phyloP scores from a whole-genome alignment of 345 rosid genomes.

The Salix brachista region DNA sequence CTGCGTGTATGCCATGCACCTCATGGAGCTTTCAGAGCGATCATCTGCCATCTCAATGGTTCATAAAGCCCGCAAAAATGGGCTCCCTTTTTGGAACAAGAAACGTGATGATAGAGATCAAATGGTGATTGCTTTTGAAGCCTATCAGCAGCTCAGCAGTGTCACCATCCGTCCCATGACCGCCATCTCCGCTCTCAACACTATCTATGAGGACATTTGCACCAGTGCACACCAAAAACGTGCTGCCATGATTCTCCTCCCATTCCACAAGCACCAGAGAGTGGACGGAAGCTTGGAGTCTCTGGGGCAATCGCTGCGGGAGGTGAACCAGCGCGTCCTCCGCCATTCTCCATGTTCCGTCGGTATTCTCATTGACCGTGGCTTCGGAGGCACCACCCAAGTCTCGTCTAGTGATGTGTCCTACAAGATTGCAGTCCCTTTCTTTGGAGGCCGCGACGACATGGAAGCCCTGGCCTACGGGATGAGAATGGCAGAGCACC shows the following conservation, averaged over 20 bases:
- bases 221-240: slow-evolving; percentile 54
- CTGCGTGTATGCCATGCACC: slow-evolving; percentile 58
- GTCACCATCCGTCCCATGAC: slow-evolving; percentile 78
- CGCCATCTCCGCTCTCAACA: slow-evolving; percentile 53
- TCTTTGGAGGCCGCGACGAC: slow-evolving; percentile 47
- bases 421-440: slow-evolving; percentile 36
- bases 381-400: slow-evolving; percentile 63
- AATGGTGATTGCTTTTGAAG: slow-evolving; percentile 62
- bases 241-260: slow-evolving; percentile 52
- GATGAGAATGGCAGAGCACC: slow-evolving; percentile 65
- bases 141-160: slow-evolving; percentile 57
- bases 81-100: slow-evolving; percentile 71
- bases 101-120: slow-evolving; percentile 30
- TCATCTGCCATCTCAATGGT: slow-evolving; percentile 75
- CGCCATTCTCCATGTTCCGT: slow-evolving; percentile 64
- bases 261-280: slow-evolving; percentile 67
- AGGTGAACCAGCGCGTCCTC: slow-evolving; percentile 46
- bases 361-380: slow-evolving; percentile 68
- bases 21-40: slow-evolving; percentile 75
- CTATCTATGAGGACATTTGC: slow-evolving; percentile 63
- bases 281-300: slow-evolving; percentile 63
- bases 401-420: slow-evolving; percentile 59
- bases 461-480: slow-evolving; percentile 57
- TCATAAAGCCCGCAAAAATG: slow-evolving; percentile 65
- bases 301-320: slow-evolving; percentile 42